phyloP scores from a whole-genome alignment of 2,329 filamentous ascomycete genomes.

The Fusarium virguliforme region DNA sequence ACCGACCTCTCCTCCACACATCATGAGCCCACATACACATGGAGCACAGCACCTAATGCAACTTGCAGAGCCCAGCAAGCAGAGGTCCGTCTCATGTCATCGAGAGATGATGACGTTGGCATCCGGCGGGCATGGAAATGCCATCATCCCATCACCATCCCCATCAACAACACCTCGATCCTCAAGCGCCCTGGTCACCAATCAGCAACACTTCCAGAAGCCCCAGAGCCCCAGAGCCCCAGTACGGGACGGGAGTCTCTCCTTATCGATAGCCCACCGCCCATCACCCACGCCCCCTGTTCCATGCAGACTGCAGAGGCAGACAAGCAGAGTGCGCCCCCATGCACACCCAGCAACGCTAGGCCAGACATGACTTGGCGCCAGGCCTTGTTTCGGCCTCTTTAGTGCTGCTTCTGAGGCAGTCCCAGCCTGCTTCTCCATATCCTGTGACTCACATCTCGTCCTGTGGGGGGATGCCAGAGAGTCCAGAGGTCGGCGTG shows the following conservation, averaged over 20 bases:
- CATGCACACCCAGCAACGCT: slow-evolving; percentile 37
- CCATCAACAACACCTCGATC: slow-evolving; percentile 28
- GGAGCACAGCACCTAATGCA: slow-evolving; percentile 16
- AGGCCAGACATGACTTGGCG: slow-evolving; percentile 39
- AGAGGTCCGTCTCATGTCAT: slow-evolving; percentile 29
- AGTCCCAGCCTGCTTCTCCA: slow-evolving; percentile 45
- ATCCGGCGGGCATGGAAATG: slow-evolving; percentile 44
- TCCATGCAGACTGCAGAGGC: background rate
- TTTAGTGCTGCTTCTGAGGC: slow-evolving; percentile 40
- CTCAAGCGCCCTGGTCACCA: slow-evolving; percentile 30
- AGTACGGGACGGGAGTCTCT: slow-evolving; percentile 22
- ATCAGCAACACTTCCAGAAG: slow-evolving; percentile 44
- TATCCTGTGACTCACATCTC: slow-evolving; percentile 51
- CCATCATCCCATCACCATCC: slow-evolving; percentile 39
- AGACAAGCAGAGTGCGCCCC: slow-evolving; percentile 24
- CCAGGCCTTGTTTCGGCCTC: slow-evolving; percentile 47
- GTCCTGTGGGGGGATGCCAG: slow-evolving; percentile 41
- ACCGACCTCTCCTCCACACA: slow-evolving; percentile 15
- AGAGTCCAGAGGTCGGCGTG: slow-evolving; percentile 11
- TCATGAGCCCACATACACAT: slow-evolving; percentile 21
- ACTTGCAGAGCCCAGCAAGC: slow-evolving; percentile 21
- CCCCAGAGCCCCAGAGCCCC: slow-evolving; percentile 30
- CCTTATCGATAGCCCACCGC: slow-evolving; percentile 48
- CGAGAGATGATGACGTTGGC: slow-evolving; percentile 43
- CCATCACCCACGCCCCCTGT: slow-evolving; percentile 25